phyloP scores from a whole-genome alignment of 352 stramenopile species.

The Pythium utonaiense region DNA sequence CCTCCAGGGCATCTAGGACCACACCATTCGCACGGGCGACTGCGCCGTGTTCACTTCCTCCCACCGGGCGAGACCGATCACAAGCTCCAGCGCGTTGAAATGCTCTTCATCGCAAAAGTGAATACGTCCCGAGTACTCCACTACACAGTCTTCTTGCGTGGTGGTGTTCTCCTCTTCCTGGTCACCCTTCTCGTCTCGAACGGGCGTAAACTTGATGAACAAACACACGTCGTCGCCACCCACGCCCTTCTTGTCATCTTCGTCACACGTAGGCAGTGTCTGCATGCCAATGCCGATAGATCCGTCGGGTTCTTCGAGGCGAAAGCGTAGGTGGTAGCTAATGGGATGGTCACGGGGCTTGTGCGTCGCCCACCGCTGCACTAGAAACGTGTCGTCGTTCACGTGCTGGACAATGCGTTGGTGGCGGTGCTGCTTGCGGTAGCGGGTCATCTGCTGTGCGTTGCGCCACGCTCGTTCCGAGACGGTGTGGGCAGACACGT shows the following conservation, averaged over 20 bases:
- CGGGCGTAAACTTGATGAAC: slow-evolving; percentile 35
- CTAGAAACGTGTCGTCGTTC: slow-evolving; percentile 59
- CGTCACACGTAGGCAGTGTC: slow-evolving; percentile 22
- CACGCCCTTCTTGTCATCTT: slow-evolving; percentile 15
- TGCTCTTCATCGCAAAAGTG: slow-evolving; percentile 27
- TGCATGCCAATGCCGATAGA: slow-evolving; percentile 37
- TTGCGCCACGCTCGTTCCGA: slow-evolving; percentile 38
- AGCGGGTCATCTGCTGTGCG: slow-evolving; percentile 38
- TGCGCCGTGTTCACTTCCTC: slow-evolving; percentile 44
- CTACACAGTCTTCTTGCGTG: slow-evolving; percentile 42
- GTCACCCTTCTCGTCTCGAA: slow-evolving; percentile 23
- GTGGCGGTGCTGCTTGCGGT: slow-evolving; percentile 24
- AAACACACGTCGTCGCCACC: slow-evolving; percentile 40
- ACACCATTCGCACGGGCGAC: background rate
- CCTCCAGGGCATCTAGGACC: background rate
- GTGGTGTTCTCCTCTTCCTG: slow-evolving; percentile 13
- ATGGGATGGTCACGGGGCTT: slow-evolving; percentile 24
- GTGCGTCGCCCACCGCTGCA: slow-evolving; percentile 11
- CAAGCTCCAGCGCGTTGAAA: slow-evolving; percentile 37
- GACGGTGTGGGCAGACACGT: background rate
- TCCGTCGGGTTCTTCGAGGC: slow-evolving; percentile 34
- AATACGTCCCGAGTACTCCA: slow-evolving; percentile 36
- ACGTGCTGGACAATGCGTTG: slow-evolving; percentile 30
- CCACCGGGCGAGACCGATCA: slow-evolving; percentile 45
- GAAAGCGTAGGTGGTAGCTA: slow-evolving; percentile 48